phyloP scores from a whole-genome alignment of 1,139 yeast species.

The Pichia norvegensis region DNA sequence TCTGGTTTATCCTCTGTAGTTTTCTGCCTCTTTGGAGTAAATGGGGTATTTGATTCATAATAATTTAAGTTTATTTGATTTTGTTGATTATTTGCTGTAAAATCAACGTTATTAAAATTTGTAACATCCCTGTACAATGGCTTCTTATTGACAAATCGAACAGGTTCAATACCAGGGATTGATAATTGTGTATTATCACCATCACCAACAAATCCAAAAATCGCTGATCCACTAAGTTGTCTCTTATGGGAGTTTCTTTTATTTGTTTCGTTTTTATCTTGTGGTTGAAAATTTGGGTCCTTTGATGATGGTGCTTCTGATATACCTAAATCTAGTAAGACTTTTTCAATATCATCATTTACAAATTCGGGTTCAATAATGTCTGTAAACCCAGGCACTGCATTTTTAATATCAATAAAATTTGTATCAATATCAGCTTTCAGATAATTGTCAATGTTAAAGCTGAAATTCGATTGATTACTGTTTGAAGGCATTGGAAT shows the following conservation, averaged over 20 bases:
- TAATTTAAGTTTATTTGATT: not conserved
- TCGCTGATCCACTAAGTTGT: slow-evolving; percentile 46
- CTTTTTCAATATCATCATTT: slow-evolving; percentile 21
- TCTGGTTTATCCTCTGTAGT: slow-evolving; percentile 8
- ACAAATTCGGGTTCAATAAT: not conserved
- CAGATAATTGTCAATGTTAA: slow-evolving; percentile 11
- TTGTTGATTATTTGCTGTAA: not conserved
- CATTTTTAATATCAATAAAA: slow-evolving; percentile 10
- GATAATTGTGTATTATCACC: slow-evolving; percentile 42
- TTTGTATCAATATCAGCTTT: slow-evolving; percentile 12
- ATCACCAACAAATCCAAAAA: slow-evolving; percentile 44
- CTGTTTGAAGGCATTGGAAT: not conserved
- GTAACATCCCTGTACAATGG: slow-evolving; percentile 22
- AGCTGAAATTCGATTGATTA: slow-evolving; percentile 3
- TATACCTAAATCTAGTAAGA: slow-evolving; percentile 42
- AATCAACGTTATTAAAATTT: slow-evolving; percentile 18
- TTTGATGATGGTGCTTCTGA: slow-evolving; percentile 27
- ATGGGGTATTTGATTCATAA: not conserved
- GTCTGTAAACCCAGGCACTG: not conserved
- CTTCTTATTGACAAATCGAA: slow-evolving; percentile 22
- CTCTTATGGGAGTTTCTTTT: slow-evolving; percentile 21
- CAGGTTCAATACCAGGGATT: slow-evolving; percentile 34
- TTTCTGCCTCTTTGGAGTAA: not conserved
- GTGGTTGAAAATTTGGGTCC: slow-evolving; percentile 1
- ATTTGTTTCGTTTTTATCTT: slow-evolving; percentile 3